Percentiles rank a stretch among this genome's conserved stretches.
Evolutionary conservation across 345 rosid species (phyloP).

Genomic region (Linum usitatissimum): DNA sequence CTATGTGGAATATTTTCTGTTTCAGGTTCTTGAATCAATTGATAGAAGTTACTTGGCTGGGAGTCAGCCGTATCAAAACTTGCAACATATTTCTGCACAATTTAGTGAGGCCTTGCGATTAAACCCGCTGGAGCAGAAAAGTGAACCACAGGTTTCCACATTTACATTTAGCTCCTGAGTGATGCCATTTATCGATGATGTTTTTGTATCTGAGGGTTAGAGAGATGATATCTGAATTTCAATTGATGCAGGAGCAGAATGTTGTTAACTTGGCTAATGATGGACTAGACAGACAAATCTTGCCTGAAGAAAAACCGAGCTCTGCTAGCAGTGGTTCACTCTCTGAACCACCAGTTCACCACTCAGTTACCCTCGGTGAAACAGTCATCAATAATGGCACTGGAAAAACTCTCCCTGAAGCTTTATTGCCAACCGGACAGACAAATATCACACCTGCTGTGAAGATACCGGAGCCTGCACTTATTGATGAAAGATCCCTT

Average conservation of each 20-base stretch:
- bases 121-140: slow-evolving; percentile 33
- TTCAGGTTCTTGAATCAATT: slow-evolving; percentile 49
- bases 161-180: slow-evolving; percentile 6
- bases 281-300: slow-evolving; percentile 35
- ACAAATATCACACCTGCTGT: slow-evolving; percentile 21
- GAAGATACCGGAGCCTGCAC: slow-evolving; percentile 37
- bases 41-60: slow-evolving; percentile 35
- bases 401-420: slow-evolving; percentile 29
- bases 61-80: slow-evolving; percentile 38
- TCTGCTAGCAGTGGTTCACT: slow-evolving; percentile 28
- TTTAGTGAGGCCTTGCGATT: slow-evolving; percentile 48
- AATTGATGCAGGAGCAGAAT: slow-evolving; percentile 38
- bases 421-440: slow-evolving; percentile 31
- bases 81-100: slow-evolving; percentile 60
- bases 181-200: slow-evolving; percentile 7
- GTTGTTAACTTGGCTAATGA: slow-evolving; percentile 22
- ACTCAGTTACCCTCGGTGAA: slow-evolving; percentile 24
- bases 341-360: slow-evolving; percentile 24
- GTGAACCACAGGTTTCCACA: slow-evolving; percentile 44
- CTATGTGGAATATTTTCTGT: slow-evolving; percentile 4
- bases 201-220: slow-evolving; percentile 1
- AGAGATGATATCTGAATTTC: slow-evolving; percentile 14
- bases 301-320: slow-evolving; percentile 41
- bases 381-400: slow-evolving; percentile 21
- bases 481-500: slow-evolving; percentile 80